phyloP scores from a whole-genome alignment of 2,329 filamentous ascomycete species.

The Balansia obtecta region DNA sequence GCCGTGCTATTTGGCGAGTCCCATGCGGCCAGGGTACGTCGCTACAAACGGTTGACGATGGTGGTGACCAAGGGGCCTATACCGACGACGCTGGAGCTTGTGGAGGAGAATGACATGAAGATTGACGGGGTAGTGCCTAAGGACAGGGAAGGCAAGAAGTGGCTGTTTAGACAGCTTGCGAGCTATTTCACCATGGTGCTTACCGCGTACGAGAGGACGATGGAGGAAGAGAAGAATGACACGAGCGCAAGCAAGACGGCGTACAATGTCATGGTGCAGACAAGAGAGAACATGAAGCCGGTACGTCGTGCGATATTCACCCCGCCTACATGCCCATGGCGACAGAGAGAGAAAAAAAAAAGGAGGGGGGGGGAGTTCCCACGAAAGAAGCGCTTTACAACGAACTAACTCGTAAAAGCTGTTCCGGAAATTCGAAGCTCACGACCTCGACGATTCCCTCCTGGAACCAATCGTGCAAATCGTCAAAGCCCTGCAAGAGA shows the following conservation, averaged over 20 bases:
- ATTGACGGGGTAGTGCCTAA: constrained; percentile 50
- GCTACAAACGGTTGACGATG: constrained; percentile 56
- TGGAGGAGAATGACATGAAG: constrained; percentile 84
- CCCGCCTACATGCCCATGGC: no score
- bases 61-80: constrained; percentile 65
- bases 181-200: constrained; percentile 97
- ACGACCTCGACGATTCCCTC: constrained; percentile 65
- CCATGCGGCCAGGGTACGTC: constrained; percentile 53
- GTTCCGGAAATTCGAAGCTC: constrained; percentile 79
- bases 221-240: constrained; percentile 50
- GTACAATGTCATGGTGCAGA: constrained; percentile 73
- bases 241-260: constrained; percentile 74
- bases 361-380: no score
- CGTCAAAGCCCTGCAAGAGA: constrained; percentile 76
- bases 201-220: constrained; percentile 69
- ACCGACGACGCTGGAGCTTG: constrained; percentile 67
- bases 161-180: constrained; percentile 75
- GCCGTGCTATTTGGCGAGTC: constrained; percentile 69
- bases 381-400: no score
- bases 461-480: constrained; percentile 82
- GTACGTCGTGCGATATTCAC: constrained; percentile 21
- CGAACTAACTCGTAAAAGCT: constrained; percentile 31
- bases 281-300: constrained; percentile 76
- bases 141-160: constrained; percentile 53
- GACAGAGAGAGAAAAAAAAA: no score